Percentiles rank a stretch among this genome's conserved stretches.
Evolutionary conservation across 2,329 filamentous ascomycete species (phyloP).

Genomic region (Trichoderma koningiopsis): DNA sequence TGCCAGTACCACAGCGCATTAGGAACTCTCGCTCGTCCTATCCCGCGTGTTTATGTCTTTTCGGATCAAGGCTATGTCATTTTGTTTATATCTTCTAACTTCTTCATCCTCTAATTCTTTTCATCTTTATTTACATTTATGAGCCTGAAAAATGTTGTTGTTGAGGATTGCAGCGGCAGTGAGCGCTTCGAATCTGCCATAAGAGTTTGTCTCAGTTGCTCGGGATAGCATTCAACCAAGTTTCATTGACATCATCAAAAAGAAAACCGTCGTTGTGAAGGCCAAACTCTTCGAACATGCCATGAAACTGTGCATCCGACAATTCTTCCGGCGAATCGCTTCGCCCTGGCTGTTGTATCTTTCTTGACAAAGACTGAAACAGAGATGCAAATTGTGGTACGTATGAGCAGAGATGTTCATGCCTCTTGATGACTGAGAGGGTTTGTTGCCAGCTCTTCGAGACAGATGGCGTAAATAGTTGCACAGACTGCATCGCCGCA

Average conservation of each 20-base stretch:
- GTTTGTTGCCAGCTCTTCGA: slow-evolving; percentile 8
- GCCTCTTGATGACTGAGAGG: not conserved
- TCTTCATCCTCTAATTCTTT: too few relatives aligned
- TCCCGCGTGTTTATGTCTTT: too few relatives aligned
- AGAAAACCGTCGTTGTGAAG: not conserved
- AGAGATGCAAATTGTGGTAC: not conserved
- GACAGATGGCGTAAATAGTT: not conserved
- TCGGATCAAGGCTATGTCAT: too few relatives aligned
- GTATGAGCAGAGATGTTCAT: not conserved
- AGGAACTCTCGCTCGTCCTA: too few relatives aligned
- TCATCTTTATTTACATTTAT: not conserved
- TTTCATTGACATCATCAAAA: not conserved
- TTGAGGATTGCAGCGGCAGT: not conserved
- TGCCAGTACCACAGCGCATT: too few relatives aligned
- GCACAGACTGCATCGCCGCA: not conserved
- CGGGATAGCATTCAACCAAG: not conserved
- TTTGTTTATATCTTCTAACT: too few relatives aligned
- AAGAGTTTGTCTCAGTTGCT: not conserved
- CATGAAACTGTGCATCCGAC: slow-evolving; percentile 6
- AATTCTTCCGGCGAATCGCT: not conserved
- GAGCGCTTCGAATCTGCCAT: too few relatives aligned
- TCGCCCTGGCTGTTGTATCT: not conserved
- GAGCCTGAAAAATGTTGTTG: not conserved
- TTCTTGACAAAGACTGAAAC: not conserved
- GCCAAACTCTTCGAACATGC: not conserved